Evolutionary conservation across 192 early-diverging fungal species (phyloP), one percentile per base, ranked within the genome.

Genomic region (Mortierella claussenii): DNA sequence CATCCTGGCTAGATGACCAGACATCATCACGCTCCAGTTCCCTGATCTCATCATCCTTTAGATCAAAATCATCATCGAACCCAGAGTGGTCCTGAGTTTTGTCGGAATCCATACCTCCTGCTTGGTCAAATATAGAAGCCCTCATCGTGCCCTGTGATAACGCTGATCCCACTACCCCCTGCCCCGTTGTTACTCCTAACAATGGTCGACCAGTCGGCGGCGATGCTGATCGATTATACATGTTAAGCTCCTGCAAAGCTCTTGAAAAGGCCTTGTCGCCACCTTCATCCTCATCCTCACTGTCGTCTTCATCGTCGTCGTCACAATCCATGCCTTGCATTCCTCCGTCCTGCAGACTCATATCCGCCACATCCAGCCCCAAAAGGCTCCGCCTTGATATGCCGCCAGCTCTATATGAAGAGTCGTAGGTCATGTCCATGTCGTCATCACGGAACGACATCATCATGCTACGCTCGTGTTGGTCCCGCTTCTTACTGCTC

Each of bases 381-480:
- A 32, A n/a, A 13, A 60, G 23, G 30, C 55, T 60, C 23, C 42
- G 28, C 43, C 69, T 42, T 20, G 69, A 56, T 2, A 23, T 31
- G 6, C 45, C 46, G 2, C 27, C 69, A n/a, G n/a, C n/a, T 43
- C 53, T 62, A 43, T 54, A 71, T 9, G 69, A 53, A 0, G 44
- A 56, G 20, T 74, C 70, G 13, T 45, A 42, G 30, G 43, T 40
- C 65, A 76, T 62, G 20, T 76, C 73, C 9, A 55, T 23, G 37
- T 76, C 73, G n/a, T 76, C 73, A 20, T 67, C 73, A 27, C 60
- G 62, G 30, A 76, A 76, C 26, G 73, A 76, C 52, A 76, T 43
- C 73, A 67, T 76, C 73, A 76, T 76, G 36, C 64, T 76, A 48
- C 73, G 20, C 13, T 76, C 73, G 18, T 76, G 65, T 33, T 67